Percentiles rank a stretch among this genome's conserved stretches.
Conservation (phyloP, 148 eudicot genomes). For the Persicaria tinctoria region DNA sequence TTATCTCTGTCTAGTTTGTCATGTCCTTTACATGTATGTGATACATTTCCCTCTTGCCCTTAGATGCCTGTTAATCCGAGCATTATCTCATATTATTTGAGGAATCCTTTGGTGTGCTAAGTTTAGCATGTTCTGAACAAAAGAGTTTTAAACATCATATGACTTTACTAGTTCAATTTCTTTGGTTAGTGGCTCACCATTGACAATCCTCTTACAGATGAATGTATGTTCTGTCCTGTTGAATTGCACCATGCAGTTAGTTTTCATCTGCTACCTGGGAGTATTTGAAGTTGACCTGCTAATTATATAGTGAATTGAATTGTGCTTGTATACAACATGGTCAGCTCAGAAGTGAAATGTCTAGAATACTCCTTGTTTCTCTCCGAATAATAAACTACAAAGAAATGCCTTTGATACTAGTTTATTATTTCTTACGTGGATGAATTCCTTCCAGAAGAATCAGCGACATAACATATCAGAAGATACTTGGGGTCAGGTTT, state of each 20-base stretch:
- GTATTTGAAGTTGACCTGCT: background rate
- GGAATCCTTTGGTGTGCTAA: background rate
- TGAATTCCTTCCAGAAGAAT: constrained; percentile 35
- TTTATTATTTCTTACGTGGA: background rate
- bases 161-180: background rate
- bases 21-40: background rate
- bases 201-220: background rate
- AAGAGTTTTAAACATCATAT: background rate
- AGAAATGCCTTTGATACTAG: background rate
- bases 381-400: background rate
- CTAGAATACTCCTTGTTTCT: background rate
- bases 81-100: background rate
- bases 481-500: constrained; percentile 93
- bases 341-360: background rate
- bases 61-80: background rate
- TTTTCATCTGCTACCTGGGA: background rate
- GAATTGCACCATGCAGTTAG: too few species aligned
- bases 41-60: background rate
- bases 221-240: background rate
- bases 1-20: background rate
- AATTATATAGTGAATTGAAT: background rate
- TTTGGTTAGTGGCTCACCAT: background rate
- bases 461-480: constrained; percentile 88
- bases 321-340: too few species aligned
- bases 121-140: background rate